phyloP scores from a whole-genome alignment of 768 basidiomycete genomes.

The Leucosporidium yakuticum region DNA sequence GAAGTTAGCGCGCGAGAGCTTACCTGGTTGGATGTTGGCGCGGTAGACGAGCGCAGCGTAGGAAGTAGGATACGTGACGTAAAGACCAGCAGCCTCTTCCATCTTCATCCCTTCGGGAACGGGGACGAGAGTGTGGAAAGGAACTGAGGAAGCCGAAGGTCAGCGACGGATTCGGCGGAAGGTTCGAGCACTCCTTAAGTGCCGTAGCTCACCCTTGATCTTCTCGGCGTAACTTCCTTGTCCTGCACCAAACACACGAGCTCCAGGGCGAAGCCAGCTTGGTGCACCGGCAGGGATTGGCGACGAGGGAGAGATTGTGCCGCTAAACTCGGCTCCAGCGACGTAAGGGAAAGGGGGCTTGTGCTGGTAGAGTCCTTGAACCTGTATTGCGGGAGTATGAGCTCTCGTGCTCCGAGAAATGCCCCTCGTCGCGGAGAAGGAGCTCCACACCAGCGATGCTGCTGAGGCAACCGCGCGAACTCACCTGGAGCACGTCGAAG shows the following conservation, averaged over 20 bases:
- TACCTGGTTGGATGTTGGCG: constrained; percentile 70
- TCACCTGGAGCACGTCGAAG: constrained; percentile 48
- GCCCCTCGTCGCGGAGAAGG: too few species aligned
- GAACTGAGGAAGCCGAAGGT: too few species aligned
- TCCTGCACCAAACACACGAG: constrained; percentile 75
- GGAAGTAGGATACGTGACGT: constrained; percentile 69
- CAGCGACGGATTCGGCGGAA: constrained; percentile 40
- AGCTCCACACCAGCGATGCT: constrained; percentile 7
- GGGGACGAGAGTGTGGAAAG: constrained; percentile 43
- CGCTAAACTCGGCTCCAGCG: constrained; percentile 71
- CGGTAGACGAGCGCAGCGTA: constrained; percentile 86
- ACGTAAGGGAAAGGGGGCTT: constrained; percentile 80
- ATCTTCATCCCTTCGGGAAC: constrained; percentile 71
- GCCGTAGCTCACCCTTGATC: constrained; percentile 53
- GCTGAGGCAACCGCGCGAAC: neutral
- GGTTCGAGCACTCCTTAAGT: neutral
- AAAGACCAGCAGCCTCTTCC: constrained; percentile 81
- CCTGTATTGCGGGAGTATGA: constrained; percentile 42
- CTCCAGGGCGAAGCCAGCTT: constrained; percentile 60
- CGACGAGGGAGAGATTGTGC: constrained; percentile 61
- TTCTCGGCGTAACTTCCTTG: constrained; percentile 74
- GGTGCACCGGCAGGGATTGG: constrained; percentile 73
- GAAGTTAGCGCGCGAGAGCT: constrained; percentile 21
- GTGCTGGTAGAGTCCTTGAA: constrained; percentile 74
- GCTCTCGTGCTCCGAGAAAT: too few species aligned